A percentile compares a stretch with the other conserved stretches of the same genome.
Evolutionary conservation across 495 filamentous ascomycete genomes (phyloP).

Genomic region (Ramalina intermedia): DNA sequence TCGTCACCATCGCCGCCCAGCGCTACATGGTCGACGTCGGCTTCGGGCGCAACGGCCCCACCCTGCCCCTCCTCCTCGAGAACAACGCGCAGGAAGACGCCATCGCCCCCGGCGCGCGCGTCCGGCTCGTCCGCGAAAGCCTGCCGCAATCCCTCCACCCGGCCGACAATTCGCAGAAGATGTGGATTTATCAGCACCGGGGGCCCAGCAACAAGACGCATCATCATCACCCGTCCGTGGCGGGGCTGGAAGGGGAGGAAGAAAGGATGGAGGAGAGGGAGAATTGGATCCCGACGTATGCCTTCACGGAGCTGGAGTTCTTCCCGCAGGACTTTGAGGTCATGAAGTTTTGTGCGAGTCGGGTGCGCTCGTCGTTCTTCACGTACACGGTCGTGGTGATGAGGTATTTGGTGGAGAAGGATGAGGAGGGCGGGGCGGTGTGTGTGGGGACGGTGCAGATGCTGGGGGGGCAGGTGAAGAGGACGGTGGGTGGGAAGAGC

Average conservation of each 20-base stretch:
- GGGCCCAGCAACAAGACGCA: too few relatives aligned
- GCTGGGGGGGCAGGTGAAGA: slow-evolving; percentile 38
- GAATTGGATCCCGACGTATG: slow-evolving; percentile 43
- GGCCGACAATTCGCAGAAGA: slow-evolving; percentile 26
- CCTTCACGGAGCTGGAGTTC: slow-evolving; percentile 48
- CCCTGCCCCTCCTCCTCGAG: slow-evolving; percentile 35
- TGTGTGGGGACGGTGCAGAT: slow-evolving; percentile 49
- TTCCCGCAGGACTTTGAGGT: slow-evolving; percentile 46
- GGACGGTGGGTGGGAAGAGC: slow-evolving; percentile 42
- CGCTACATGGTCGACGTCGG: slow-evolving; percentile 56
- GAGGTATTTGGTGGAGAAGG: slow-evolving; percentile 37
- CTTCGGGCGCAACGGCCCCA: slow-evolving; percentile 51
- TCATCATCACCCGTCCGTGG: too few relatives aligned
- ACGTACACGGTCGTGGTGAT: slow-evolving; percentile 35
- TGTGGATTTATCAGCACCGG: slow-evolving; percentile 52
- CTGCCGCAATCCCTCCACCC: slow-evolving; percentile 25
- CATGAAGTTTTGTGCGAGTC: slow-evolving; percentile 45
- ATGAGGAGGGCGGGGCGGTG: slow-evolving; percentile 18
- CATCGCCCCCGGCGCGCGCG: slow-evolving; percentile 35
- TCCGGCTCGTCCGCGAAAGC: slow-evolving; percentile 31
- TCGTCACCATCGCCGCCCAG: slow-evolving; percentile 38
- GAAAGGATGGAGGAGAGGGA: slow-evolving; percentile 19
- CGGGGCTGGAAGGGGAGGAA: too few relatives aligned
- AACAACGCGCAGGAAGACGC: slow-evolving; percentile 19
- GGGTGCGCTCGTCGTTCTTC: slow-evolving; percentile 30